These are phyloP conservation scores for Quercus parvula DNA, from an alignment of 306 rosid species.

Conservation along the genomic window DNA sequence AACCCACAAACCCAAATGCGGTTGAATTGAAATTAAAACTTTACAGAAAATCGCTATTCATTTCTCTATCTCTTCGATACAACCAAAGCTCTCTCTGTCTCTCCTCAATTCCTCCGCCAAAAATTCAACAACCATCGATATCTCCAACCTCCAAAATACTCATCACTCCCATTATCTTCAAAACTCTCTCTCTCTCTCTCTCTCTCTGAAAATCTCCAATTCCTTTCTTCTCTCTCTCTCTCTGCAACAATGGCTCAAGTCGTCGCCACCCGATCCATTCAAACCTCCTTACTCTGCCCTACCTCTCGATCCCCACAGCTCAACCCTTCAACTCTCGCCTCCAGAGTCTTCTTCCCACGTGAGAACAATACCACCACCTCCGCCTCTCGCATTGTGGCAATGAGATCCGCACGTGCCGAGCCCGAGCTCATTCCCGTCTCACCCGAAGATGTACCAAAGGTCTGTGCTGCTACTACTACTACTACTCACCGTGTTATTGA, in stretches of 20 bases:
- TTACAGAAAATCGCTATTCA: neutral
- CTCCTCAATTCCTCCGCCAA: conserved; percentile 60
- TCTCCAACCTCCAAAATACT: conserved; percentile 28
- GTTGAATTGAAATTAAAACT: neutral
- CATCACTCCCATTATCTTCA: neutral
- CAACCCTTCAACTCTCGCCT: conserved; percentile 44
- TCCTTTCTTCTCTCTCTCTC: neutral
- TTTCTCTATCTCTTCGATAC: conserved; percentile 40
- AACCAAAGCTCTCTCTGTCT: conserved; percentile 37
- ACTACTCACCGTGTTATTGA: neutral
- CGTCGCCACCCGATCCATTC: conserved; percentile 66
- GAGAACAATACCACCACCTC: conserved; percentile 9
- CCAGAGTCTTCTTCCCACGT: conserved; percentile 19
- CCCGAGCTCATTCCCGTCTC: conserved; percentile 67
- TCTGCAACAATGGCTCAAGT: conserved; percentile 63
- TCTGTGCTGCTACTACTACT: conserved; percentile 19
- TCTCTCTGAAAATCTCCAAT: neutral
- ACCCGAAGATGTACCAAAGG: conserved; percentile 71
- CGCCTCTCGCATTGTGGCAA: conserved; percentile 41
- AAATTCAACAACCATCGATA: conserved; percentile 44
- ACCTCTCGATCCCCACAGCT: conserved; percentile 44
- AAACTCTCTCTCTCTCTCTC: neutral
- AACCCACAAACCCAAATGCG: neutral
- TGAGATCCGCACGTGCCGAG: conserved; percentile 54
- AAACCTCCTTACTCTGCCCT: conserved; percentile 47